Evolutionary conservation across 768 basidiomycete species (phyloP).

Genomic region (Exsudoporus frostii): DNA sequence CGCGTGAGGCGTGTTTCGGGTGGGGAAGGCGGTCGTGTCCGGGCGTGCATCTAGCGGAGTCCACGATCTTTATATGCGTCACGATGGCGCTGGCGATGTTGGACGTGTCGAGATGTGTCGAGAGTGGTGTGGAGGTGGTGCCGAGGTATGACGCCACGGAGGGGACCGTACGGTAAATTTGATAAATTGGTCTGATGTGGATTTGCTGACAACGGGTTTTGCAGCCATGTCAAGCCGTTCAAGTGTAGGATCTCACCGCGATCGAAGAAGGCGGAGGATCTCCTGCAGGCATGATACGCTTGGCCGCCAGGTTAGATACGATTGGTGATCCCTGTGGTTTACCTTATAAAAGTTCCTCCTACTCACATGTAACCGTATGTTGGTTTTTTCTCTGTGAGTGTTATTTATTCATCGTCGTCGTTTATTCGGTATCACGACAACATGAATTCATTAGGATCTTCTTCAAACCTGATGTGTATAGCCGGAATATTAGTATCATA

Average conservation of each 20-base stretch:
- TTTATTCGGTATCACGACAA: too few relatives aligned
- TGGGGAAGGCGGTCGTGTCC: slow-evolving; percentile 10
- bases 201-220: background rate
- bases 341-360: too few relatives aligned
- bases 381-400: too few relatives aligned
- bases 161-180: background rate
- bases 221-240: slow-evolving; percentile 13
- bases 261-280: background rate
- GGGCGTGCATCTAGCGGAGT: slow-evolving; percentile 1
- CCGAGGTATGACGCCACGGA: background rate
- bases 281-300: background rate
- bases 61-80: slow-evolving; percentile 6
- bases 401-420: too few relatives aligned
- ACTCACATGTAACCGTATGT: too few relatives aligned
- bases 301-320: background rate
- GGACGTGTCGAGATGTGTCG: slow-evolving; percentile 4
- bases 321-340: background rate
- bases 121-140: background rate
- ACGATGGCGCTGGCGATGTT: background rate
- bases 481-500: too few relatives aligned
- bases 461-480: too few relatives aligned
- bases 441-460: too few relatives aligned
- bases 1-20: slow-evolving; percentile 12
- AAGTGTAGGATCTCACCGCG: slow-evolving; percentile 6
- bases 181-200: background rate